A percentile compares a stretch with the other conserved stretches of the same genome.
Evolutionary conservation across 345 rosid genomes (phyloP).

Genomic region (Salix brachista): DNA sequence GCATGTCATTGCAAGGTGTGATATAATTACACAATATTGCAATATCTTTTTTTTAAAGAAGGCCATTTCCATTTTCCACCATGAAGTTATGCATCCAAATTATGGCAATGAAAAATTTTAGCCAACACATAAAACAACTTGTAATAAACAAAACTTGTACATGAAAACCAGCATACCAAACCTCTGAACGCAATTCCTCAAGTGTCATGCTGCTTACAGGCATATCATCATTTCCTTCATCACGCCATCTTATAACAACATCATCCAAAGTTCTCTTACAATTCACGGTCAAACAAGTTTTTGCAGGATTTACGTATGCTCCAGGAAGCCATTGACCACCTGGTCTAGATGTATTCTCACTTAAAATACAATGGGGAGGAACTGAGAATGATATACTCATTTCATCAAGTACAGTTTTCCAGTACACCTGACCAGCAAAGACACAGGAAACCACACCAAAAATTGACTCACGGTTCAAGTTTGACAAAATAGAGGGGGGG

Average conservation of each 20-base stretch:
- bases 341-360: conserved; percentile 43
- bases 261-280: conserved; percentile 53
- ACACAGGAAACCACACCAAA: conserved; percentile 1
- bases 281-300: conserved; percentile 54
- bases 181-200: conserved; percentile 60
- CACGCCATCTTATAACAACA: conserved; percentile 70
- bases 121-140: neutral
- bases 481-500: neutral
- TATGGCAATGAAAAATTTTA: neutral
- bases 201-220: conserved; percentile 72
- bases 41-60: neutral
- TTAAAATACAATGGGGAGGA: conserved; percentile 61
- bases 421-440: conserved; percentile 55
- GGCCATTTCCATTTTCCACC: neutral
- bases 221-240: conserved; percentile 69
- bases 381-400: conserved; percentile 49
- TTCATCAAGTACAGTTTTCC: conserved; percentile 75
- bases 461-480: neutral
- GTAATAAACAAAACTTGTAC: neutral
- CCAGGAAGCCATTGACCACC: conserved; percentile 97
- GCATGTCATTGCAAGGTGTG: neutral
- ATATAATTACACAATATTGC: neutral
- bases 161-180: conserved; percentile 62
- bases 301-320: conserved; percentile 71
- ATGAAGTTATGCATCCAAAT: no score